Evolutionary conservation across 116 monocot genomes (phyloP).

Genomic region (Cymodocea nodosa): DNA sequence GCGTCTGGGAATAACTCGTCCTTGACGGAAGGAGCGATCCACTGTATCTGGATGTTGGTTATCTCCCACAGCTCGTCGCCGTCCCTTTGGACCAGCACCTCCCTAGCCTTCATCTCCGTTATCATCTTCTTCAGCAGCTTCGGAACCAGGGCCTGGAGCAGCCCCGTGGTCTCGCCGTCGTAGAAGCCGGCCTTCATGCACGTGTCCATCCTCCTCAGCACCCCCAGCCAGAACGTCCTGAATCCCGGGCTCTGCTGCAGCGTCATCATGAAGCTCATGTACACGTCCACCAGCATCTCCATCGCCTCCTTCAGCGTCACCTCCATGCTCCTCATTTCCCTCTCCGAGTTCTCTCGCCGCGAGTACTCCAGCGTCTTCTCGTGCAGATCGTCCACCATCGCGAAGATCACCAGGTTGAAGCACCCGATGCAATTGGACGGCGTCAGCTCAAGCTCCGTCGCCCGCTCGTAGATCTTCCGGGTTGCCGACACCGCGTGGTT

Average conservation of each 20-base stretch:
- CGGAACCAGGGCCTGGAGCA: slow-evolving; percentile 16
- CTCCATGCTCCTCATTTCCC: slow-evolving; percentile 82
- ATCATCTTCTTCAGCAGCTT: slow-evolving; percentile 21
- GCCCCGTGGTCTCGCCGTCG: slow-evolving; percentile 8
- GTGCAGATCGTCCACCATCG: slow-evolving; percentile 85
- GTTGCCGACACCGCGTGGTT: slow-evolving; percentile 60
- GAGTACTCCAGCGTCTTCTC: slow-evolving; percentile 91
- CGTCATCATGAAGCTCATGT: slow-evolving; percentile 31
- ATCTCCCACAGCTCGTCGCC: slow-evolving; percentile 20
- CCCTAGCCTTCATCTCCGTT: slow-evolving; percentile 19
- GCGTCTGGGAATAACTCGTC: slow-evolving; percentile 24
- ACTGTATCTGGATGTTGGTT: slow-evolving; percentile 26
- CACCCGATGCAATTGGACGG: slow-evolving; percentile 43
- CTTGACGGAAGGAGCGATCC: slow-evolving; percentile 20
- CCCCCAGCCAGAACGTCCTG: slow-evolving; percentile 69
- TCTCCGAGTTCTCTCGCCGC: slow-evolving; percentile 42
- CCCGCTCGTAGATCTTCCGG: slow-evolving; percentile 30
- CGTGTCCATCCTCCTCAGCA: slow-evolving; percentile 85
- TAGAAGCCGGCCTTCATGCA: slow-evolving; percentile 72
- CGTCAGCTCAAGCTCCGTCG: slow-evolving; percentile 42
- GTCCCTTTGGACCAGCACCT: slow-evolving; percentile 10
- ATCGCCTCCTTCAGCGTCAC: slow-evolving; percentile 43
- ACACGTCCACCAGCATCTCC: slow-evolving; percentile 63
- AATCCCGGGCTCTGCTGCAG: slow-evolving; percentile 54
- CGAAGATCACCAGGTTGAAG: slow-evolving; percentile 78